These are phyloP conservation scores for Huiozyma sinensis DNA, from an alignment of 805 yeast species.

Conservation along the genomic window DNA sequence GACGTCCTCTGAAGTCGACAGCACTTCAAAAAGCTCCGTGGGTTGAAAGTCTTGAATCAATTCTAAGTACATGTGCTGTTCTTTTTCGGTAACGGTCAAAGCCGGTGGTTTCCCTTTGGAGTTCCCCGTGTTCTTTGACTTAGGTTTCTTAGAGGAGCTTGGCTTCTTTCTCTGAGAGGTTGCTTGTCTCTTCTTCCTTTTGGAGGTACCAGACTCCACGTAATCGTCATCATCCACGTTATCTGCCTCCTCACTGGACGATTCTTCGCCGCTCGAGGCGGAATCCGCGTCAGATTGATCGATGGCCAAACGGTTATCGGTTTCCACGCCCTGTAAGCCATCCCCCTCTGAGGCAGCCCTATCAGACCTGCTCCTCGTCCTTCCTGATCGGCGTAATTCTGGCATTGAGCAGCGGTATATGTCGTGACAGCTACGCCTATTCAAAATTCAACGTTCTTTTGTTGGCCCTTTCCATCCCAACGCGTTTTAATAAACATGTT, in stretches of 20 bases:
- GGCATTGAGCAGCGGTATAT: conserved; percentile 9
- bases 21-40: conserved; percentile 39
- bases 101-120: conserved; percentile 1
- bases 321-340: background rate
- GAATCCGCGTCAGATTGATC: conserved; percentile 1
- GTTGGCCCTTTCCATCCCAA: no score
- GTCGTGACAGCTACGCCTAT: no score
- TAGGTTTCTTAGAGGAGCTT: background rate
- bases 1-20: conserved; percentile 37
- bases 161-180: background rate
- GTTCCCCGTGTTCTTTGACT: conserved; percentile 2
- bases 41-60: conserved; percentile 36
- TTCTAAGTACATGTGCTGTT: conserved; percentile 27
- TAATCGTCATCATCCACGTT: conserved; percentile 22
- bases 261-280: conserved; percentile 6
- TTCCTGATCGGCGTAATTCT: conserved; percentile 30
- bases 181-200: conserved; percentile 6
- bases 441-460: no score
- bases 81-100: conserved; percentile 11
- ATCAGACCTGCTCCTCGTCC: conserved; percentile 9
- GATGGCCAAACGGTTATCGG: background rate
- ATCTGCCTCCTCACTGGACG: conserved; percentile 7
- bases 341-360: no score
- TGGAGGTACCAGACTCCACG: conserved; percentile 8
- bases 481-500: background rate